These are phyloP conservation scores for Fusarium veterinarium DNA, from an alignment of 2,329 filamentous ascomycete species.

Conservation along the genomic window DNA sequence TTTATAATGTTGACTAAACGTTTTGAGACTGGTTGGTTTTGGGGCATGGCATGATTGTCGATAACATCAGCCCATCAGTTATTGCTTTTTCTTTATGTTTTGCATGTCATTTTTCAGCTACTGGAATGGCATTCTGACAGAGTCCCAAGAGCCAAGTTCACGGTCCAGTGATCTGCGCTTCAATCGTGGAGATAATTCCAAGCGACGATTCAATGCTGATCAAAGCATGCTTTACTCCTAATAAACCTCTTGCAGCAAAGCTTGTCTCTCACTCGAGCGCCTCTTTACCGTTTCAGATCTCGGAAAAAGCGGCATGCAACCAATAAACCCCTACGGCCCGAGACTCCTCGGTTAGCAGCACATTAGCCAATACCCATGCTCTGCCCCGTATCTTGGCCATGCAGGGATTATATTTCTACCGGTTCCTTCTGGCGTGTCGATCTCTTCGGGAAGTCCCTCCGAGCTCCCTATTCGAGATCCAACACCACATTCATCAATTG, in stretches of 20 bases:
- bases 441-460: slow-evolving; percentile 10
- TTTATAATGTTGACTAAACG: not conserved
- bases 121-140: fast-evolving
- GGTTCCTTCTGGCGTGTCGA: not conserved
- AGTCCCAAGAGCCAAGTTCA: not conserved
- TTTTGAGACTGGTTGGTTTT: not conserved
- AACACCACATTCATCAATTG: not conserved
- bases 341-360: not conserved
- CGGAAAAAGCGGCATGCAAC: not conserved
- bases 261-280: not conserved
- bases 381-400: not conserved
- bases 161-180: not conserved
- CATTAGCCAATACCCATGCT: not conserved
- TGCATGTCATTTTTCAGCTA: not conserved
- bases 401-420: not conserved
- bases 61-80: not conserved
- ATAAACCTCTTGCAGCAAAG: not conserved
- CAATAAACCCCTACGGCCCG: not conserved
- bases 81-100: not conserved
- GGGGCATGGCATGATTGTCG: not conserved
- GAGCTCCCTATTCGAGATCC: not conserved
- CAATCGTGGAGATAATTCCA: not conserved
- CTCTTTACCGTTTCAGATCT: not conserved
- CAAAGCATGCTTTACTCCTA: fast-evolving
- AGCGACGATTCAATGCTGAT: not conserved